Evolutionary conservation across 495 filamentous ascomycete species (phyloP).

Genomic region (Podospora pseudoanserina): DNA sequence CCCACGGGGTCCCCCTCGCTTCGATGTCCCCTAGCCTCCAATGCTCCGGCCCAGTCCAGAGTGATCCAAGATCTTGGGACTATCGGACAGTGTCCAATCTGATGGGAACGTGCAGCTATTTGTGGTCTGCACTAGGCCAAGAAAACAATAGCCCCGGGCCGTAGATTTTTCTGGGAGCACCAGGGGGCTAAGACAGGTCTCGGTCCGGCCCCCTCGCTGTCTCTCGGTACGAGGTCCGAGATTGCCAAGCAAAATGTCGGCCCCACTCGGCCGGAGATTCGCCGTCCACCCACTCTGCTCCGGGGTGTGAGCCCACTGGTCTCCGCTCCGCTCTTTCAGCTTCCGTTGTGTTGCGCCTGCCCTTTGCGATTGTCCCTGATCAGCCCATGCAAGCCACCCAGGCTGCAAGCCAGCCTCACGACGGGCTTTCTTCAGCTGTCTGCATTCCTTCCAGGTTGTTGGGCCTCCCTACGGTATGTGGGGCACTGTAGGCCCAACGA

Average conservation of each 20-base stretch:
- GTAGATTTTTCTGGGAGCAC: too few species aligned
- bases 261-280: constrained; percentile 14
- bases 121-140: background rate
- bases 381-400: background rate
- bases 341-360: constrained; percentile 1
- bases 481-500: too few species aligned
- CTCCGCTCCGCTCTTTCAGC: constrained; percentile 6
- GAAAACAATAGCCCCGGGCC: background rate
- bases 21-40: background rate
- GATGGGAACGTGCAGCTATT: background rate
- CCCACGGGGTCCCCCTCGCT: background rate
- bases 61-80: background rate
- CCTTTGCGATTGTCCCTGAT: background rate
- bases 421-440: background rate
- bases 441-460: background rate
- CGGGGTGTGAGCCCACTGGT: background rate
- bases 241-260: background rate
- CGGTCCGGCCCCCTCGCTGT: background rate
- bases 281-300: background rate
- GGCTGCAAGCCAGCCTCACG: background rate
- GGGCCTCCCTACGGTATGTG: too few species aligned
- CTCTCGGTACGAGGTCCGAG: background rate
- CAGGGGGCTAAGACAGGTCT: background rate
- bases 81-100: background rate
- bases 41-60: background rate